phyloP scores from a whole-genome alignment of 768 basidiomycete species.

The Atractiella rhizophila region DNA sequence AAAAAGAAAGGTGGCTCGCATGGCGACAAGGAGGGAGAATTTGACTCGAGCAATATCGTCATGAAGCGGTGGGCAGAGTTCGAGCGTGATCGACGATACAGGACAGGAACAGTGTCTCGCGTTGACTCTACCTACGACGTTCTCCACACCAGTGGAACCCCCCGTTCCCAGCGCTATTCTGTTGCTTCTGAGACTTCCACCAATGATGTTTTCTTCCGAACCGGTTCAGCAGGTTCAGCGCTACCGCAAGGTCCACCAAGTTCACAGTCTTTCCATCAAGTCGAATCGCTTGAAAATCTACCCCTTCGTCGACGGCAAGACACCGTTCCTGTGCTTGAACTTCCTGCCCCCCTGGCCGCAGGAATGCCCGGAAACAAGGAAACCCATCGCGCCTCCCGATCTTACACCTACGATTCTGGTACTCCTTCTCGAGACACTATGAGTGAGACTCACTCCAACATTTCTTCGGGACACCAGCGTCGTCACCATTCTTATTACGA shows the following conservation, averaged over 20 bases:
- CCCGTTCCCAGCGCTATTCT: slow-evolving; percentile 21
- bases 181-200: slow-evolving; percentile 57
- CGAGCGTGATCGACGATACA: slow-evolving; percentile 84
- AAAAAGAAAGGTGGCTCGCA: slow-evolving; percentile 34
- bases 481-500: background rate
- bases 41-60: slow-evolving; percentile 83
- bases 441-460: too few relatives aligned
- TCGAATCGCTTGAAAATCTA: slow-evolving; percentile 15
- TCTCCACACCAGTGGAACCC: slow-evolving; percentile 23
- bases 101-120: slow-evolving; percentile 54
- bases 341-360: slow-evolving; percentile 16
- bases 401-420: background rate
- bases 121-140: slow-evolving; percentile 47
- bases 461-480: background rate
- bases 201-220: slow-evolving; percentile 30
- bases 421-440: background rate
- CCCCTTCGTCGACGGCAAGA: slow-evolving; percentile 6
- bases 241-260: slow-evolving; percentile 11
- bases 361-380: slow-evolving; percentile 2
- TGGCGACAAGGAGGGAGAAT: slow-evolving; percentile 88
- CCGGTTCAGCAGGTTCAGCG: slow-evolving; percentile 11
- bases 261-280: slow-evolving; percentile 16
- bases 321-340: slow-evolving; percentile 21
- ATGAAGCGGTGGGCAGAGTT: slow-evolving; percentile 99
- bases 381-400: slow-evolving; percentile 4